Base-by-base conservation (phyloP, 2,329 filamentous ascomycete species). In the Chrysoporthe puriensis region DNA sequence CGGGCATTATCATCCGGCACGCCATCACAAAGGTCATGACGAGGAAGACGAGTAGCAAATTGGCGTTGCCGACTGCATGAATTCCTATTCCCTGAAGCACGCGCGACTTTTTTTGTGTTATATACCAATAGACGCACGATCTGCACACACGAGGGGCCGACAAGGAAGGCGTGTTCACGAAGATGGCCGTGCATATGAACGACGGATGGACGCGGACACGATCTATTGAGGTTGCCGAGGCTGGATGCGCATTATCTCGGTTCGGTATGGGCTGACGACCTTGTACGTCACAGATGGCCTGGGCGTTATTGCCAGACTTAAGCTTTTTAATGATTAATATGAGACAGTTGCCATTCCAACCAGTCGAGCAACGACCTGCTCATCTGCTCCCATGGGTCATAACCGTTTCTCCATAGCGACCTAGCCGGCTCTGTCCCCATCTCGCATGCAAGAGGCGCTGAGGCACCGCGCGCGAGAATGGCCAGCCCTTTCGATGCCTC, bases 21-120 rank as follows among this genome's bases (percentile, higher is more conserved):
- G 95, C 96, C 16, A 92, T 98, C 72, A 97, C 94, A 63, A 97
- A 97, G 81, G 89, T 98, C 70, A 89, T 99, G 85, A 88, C 86
- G 26, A 83, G 86, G 70, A 90, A 88, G 77, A 79, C 83, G 40
- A 88, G 82, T 75, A 81, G 79, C 70, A 83, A 82, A 72, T 75
- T 82, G 46, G 77, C 79, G 13, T 72, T 78, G 69, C 77, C 75
- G 48, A 58, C 46, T 54, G 59, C 62, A 52, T 69, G 50, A 50
- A n/a, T 43, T 34, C n/a, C 21, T 14, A 8, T 44, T 40, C n/a
- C 9, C 44, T 44, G 36, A 34, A 11, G 43, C 11, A 16, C 32
- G 52, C 52, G 50, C 36, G 54, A 36, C 54, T 42, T 52, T 8
- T 8, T 14, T 34, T 14, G 14, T 56, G 42, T 57, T 57, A 34